phyloP scores from a whole-genome alignment of 352 stramenopile species.

The Proteromonas lacertae region DNA sequence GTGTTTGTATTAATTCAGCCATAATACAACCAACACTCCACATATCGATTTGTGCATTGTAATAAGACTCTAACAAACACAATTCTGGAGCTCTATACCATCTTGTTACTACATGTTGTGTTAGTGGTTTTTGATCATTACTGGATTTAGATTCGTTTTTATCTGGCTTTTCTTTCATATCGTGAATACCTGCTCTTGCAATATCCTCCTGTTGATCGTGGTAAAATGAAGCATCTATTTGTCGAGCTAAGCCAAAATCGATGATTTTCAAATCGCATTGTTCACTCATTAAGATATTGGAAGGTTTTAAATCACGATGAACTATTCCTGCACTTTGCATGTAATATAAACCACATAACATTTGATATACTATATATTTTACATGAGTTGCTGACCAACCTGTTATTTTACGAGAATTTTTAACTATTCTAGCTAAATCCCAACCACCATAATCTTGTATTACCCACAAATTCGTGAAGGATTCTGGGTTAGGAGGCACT shows the following conservation, averaged over 20 bases:
- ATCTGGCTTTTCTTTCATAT: conserved; percentile 46
- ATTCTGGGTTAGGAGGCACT: too few species aligned
- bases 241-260: conserved; percentile 54
- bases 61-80: conserved; percentile 47
- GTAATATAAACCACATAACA: too few species aligned
- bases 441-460: too few species aligned
- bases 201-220: conserved; percentile 2
- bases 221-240: conserved; percentile 1
- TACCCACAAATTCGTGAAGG: too few species aligned
- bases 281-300: conserved; percentile 49
- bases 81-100: conserved; percentile 54
- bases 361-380: too few species aligned
- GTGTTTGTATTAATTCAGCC: conserved; percentile 25
- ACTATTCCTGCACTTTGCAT: too few species aligned
- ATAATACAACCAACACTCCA: conserved; percentile 34
- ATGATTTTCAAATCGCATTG: conserved; percentile 55
- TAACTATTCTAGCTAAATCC: too few species aligned
- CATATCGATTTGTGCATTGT: conserved; percentile 47
- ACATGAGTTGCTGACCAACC: too few species aligned
- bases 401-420: too few species aligned
- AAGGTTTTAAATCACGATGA: too few species aligned
- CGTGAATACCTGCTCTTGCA: conserved; percentile 48
- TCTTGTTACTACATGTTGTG: conserved; percentile 30
- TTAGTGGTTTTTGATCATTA: conserved; percentile 11
- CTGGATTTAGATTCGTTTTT: not conserved